These are phyloP conservation scores for Penicilliopsis zonata DNA, from an alignment of 495 filamentous ascomycete genomes.

Conservation along the genomic window DNA sequence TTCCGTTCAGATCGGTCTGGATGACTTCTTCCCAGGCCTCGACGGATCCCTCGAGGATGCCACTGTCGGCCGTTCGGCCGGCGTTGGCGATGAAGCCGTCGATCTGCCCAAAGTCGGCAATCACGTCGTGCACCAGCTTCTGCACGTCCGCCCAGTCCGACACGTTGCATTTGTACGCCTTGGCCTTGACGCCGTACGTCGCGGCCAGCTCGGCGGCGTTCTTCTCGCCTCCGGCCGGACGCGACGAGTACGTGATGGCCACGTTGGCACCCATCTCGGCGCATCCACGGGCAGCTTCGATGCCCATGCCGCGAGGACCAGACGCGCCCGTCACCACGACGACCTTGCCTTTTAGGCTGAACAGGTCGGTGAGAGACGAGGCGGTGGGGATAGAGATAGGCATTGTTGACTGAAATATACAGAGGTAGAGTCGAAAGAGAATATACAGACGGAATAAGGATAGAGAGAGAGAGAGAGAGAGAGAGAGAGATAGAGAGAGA, in stretches of 20 bases:
- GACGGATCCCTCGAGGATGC: slow-evolving; percentile 51
- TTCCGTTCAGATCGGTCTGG: slow-evolving; percentile 50
- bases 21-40: slow-evolving; percentile 58
- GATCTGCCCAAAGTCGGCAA: slow-evolving; percentile 52
- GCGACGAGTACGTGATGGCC: slow-evolving; percentile 55
- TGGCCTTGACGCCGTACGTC: slow-evolving; percentile 53
- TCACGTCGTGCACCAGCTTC: slow-evolving; percentile 36
- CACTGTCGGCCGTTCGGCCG: slow-evolving; percentile 49
- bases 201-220: slow-evolving; percentile 48
- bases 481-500: no score
- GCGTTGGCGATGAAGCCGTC: slow-evolving; percentile 61
- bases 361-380: slow-evolving; percentile 47
- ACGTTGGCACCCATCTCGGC: slow-evolving; percentile 63
- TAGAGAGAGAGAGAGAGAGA: no score
- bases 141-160: slow-evolving; percentile 39
- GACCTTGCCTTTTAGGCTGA: slow-evolving; percentile 64
- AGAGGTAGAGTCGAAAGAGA: no score
- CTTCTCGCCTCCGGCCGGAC: slow-evolving; percentile 46
- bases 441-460: no score
- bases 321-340: slow-evolving; percentile 62
- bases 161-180: slow-evolving; percentile 51
- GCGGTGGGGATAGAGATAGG: slow-evolving; percentile 46
- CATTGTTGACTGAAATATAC: no score
- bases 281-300: slow-evolving; percentile 59
- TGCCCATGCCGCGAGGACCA: slow-evolving; percentile 58